phyloP scores from a whole-genome alignment of 345 rosid species.

The Lepidium didymum region DNA sequence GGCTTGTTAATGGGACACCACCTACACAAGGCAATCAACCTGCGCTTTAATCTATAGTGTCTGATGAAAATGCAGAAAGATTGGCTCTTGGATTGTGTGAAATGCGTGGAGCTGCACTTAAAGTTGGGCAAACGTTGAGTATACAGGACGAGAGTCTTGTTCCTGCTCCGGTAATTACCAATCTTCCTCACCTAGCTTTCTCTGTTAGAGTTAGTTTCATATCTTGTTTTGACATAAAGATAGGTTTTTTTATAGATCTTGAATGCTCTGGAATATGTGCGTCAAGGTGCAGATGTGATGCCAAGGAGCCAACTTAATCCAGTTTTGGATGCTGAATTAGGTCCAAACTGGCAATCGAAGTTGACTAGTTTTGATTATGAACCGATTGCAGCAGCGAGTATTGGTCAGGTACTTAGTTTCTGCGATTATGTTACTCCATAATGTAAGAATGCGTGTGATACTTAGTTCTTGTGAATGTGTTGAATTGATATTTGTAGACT shows the following conservation, averaged over 20 bases:
- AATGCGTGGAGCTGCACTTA: conserved; percentile 99
- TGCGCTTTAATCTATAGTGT: conserved; percentile 62
- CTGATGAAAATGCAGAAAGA: conserved; percentile 88
- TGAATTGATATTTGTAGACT: background rate
- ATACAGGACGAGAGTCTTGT: conserved; percentile 96
- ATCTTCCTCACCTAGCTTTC: background rate
- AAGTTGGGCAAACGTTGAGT: conserved; percentile 94
- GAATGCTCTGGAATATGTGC: conserved; percentile 92
- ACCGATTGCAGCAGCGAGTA: conserved; percentile 95
- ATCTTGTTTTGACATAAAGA: conserved; percentile 14
- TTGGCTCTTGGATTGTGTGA: conserved; percentile 84
- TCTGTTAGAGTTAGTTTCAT: background rate
- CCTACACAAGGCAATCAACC: conserved; percentile 47
- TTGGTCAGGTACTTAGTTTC: conserved; percentile 68
- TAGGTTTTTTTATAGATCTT: conserved; percentile 51
- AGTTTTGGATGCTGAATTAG: conserved; percentile 82
- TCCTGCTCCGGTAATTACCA: conserved; percentile 77
- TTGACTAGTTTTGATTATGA: conserved; percentile 90
- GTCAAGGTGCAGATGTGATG: conserved; percentile 99
- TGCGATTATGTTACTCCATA: too few relatives aligned
- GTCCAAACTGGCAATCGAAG: conserved; percentile 72
- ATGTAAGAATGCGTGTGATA: background rate
- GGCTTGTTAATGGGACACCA: conserved; percentile 69
- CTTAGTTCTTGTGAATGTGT: background rate
- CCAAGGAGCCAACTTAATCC: conserved; percentile 86